Evolutionary conservation across 257 asterid genomes (phyloP).

Genomic region (Phtheirospermum japonicum): DNA sequence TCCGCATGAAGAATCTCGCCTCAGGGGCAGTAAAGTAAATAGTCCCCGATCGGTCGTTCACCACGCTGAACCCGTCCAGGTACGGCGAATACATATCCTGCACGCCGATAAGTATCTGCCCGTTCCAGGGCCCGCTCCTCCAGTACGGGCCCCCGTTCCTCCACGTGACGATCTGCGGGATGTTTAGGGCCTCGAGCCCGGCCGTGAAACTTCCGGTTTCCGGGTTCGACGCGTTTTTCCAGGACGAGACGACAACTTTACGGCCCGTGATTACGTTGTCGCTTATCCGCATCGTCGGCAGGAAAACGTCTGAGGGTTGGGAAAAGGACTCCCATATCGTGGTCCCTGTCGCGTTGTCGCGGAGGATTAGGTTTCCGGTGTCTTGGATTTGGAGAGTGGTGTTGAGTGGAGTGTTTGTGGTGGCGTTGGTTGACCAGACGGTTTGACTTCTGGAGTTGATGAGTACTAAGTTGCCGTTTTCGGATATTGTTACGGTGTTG

Average conservation of each 20-base stretch:
- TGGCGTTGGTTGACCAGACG: slow-evolving; percentile 35
- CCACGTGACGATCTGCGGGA: slow-evolving; percentile 49
- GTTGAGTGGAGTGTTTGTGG: slow-evolving; percentile 18
- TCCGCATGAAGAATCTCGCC: too few species aligned
- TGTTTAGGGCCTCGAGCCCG: slow-evolving; percentile 34
- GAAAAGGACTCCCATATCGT: slow-evolving; percentile 45
- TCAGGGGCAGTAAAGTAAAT: slow-evolving; percentile 35
- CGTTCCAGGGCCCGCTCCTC: slow-evolving; percentile 70
- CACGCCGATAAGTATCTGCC: slow-evolving; percentile 50
- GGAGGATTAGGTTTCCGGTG: slow-evolving; percentile 42
- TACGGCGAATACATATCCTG: slow-evolving; percentile 48
- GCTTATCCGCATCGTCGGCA: slow-evolving; percentile 36
- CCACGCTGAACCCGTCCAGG: slow-evolving; percentile 41
- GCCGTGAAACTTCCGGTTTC: slow-evolving; percentile 32
- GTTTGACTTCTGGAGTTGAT: slow-evolving; percentile 22
- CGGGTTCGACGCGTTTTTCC: slow-evolving; percentile 42
- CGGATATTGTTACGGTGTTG: slow-evolving; percentile 19
- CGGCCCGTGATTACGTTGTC: slow-evolving; percentile 36
- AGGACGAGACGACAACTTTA: slow-evolving; percentile 36
- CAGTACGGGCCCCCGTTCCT: slow-evolving; percentile 37
- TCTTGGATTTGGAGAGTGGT: slow-evolving; percentile 31
- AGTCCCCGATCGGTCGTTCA: slow-evolving; percentile 26
- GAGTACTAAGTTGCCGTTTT: slow-evolving; percentile 36
- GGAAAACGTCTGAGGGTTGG: slow-evolving; percentile 34
- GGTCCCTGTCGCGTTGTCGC: slow-evolving; percentile 26